A percentile compares a stretch with the other conserved stretches of the same genome.
Evolutionary conservation across 331 rosid species (phyloP).

Genomic region (Phaseolus coccineus): DNA sequence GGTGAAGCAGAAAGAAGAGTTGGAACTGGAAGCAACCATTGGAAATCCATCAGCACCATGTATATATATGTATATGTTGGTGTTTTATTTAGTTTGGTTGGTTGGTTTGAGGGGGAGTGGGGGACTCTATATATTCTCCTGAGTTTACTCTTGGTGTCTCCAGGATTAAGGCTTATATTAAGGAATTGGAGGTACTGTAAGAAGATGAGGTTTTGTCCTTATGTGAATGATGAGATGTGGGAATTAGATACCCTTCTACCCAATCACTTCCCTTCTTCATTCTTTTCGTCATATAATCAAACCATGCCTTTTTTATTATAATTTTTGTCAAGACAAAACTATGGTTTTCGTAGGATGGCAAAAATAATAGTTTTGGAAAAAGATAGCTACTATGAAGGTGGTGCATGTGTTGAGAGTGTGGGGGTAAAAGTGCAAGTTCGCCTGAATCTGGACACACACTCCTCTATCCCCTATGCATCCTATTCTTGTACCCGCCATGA

Average conservation of each 20-base stretch:
- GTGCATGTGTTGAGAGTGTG: slow-evolving; percentile 37
- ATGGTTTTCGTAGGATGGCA: slow-evolving; percentile 13
- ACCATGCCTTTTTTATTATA: background rate
- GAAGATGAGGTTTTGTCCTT: slow-evolving; percentile 56
- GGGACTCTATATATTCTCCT: background rate
- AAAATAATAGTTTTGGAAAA: slow-evolving; percentile 33
- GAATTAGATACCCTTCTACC: slow-evolving; percentile 53
- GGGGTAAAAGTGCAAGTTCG: slow-evolving; percentile 33
- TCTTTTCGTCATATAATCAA: background rate
- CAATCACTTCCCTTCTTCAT: slow-evolving; percentile 24
- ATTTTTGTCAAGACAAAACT: background rate
- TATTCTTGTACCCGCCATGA: slow-evolving; percentile 21
- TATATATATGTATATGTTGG: background rate
- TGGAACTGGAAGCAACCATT: slow-evolving; percentile 26
- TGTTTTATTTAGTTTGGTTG: background rate
- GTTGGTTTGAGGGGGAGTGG: background rate
- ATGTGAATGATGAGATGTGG: slow-evolving; percentile 56
- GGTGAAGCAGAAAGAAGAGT: slow-evolving; percentile 44
- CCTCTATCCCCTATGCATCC: slow-evolving; percentile 35
- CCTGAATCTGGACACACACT: slow-evolving; percentile 37
- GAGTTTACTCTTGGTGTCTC: background rate
- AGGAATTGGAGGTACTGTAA: slow-evolving; percentile 23
- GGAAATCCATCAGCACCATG: slow-evolving; percentile 43
- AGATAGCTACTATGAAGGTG: background rate
- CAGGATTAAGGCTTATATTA: slow-evolving; percentile 12